These are phyloP conservation scores for Aspergillus thermomutatus DNA, from an alignment of 2,329 filamentous ascomycete species.

Conservation along the genomic window DNA sequence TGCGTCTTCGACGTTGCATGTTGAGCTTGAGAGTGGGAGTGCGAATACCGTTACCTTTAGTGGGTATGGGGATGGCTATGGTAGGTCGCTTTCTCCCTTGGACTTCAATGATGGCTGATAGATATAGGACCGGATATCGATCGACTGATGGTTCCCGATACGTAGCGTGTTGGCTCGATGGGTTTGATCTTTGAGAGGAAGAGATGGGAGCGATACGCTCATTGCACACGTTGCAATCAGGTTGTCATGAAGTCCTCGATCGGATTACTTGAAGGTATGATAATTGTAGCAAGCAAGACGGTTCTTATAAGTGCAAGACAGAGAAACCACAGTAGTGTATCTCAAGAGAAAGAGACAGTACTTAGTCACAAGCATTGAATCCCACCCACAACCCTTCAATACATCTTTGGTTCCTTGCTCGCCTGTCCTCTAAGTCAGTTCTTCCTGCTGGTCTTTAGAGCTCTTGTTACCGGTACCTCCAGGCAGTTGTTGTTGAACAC, in stretches of 20 bases:
- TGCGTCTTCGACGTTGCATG: slow-evolving; percentile 1
- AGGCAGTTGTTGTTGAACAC: too few relatives aligned
- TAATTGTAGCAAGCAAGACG: not conserved
- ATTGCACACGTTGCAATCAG: too few relatives aligned
- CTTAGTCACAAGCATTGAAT: too few relatives aligned
- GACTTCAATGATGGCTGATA: not conserved
- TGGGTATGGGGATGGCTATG: not conserved
- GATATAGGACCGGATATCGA: not conserved
- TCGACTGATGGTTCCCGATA: not conserved
- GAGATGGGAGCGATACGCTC: too few relatives aligned
- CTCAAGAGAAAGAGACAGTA: too few relatives aligned
- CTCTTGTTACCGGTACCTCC: too few relatives aligned
- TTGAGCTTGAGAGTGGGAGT: not conserved
- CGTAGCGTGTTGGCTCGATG: not conserved
- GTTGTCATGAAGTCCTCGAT: too few relatives aligned
- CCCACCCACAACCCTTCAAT: too few relatives aligned
- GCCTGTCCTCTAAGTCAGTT: too few relatives aligned
- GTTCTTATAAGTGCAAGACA: not conserved
- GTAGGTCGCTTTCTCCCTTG: not conserved
- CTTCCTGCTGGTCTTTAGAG: too few relatives aligned
- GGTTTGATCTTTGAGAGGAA: not conserved
- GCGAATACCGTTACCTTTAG: not conserved
- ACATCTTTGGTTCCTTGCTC: too few relatives aligned
- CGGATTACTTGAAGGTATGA: not conserved
- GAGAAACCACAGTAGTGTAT: not conserved